A percentile compares a stretch with the other conserved stretches of the same genome.
Evolutionary conservation across 2,329 filamentous ascomycete species (phyloP).

Genomic region (Tolypocladium nubicola): DNA sequence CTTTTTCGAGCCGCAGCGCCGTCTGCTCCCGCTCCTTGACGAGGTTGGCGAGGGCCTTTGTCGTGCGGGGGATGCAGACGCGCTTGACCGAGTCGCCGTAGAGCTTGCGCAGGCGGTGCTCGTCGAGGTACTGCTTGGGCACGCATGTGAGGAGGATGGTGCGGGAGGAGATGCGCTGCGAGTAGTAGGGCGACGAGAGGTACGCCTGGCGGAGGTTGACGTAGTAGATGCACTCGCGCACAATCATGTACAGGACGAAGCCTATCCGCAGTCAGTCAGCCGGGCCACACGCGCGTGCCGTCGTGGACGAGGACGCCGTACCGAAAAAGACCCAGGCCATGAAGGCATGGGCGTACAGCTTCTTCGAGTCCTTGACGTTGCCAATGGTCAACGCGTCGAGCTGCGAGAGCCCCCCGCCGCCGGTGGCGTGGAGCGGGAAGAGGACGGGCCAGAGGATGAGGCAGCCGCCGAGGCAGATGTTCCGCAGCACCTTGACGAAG

Average conservation of each 20-base stretch:
- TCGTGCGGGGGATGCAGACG: constrained; percentile 75
- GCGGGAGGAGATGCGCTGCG: constrained; percentile 76
- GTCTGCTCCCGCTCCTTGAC: constrained; percentile 73
- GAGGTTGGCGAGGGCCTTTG: constrained; percentile 65
- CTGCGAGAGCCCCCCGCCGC: constrained; percentile 51
- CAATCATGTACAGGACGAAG: constrained; percentile 82
- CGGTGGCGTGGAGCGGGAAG: constrained; percentile 78
- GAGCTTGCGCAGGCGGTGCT: constrained; percentile 64
- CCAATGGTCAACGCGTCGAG: constrained; percentile 71
- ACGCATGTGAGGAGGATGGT: constrained; percentile 87
- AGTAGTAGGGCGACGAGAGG: constrained; percentile 72
- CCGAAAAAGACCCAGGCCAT: constrained; percentile 68
- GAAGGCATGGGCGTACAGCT: constrained; percentile 74
- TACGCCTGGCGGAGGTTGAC: constrained; percentile 91
- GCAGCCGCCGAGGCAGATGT: constrained; percentile 75
- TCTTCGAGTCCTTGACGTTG: constrained; percentile 52
- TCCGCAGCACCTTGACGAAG: constrained; percentile 57
- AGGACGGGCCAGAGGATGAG: constrained; percentile 80
- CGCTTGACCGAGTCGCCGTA: constrained; percentile 75
- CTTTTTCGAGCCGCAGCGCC: constrained; percentile 72
- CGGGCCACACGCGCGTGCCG: not conserved
- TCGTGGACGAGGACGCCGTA: constrained; percentile 3
- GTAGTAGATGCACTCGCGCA: constrained; percentile 81
- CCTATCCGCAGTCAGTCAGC: constrained; percentile 29
- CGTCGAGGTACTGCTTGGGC: constrained; percentile 65